These are phyloP conservation scores for Cyberlindnera xishuangbannaensis DNA, from an alignment of 805 yeast species.

Conservation along the genomic window DNA sequence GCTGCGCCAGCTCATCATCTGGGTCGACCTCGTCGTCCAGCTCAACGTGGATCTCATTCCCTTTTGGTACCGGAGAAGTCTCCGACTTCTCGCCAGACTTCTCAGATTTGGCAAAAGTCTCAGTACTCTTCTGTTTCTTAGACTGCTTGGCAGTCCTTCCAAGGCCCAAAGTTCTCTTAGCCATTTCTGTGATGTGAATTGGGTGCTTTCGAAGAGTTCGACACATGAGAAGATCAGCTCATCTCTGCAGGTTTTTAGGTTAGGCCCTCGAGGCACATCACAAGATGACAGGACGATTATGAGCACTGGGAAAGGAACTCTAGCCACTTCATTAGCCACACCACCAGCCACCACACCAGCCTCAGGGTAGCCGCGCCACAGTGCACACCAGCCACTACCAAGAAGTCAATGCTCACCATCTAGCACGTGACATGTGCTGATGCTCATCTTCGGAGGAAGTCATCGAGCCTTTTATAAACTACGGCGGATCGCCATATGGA, in stretches of 20 bases:
- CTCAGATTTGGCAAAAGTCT: too few relatives aligned
- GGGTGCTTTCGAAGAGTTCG: too few relatives aligned
- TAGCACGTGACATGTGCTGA: constrained; percentile 2
- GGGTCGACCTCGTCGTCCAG: constrained; percentile 64
- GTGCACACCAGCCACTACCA: background rate
- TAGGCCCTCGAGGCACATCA: too few relatives aligned
- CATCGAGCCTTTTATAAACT: background rate
- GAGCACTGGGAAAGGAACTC: too few relatives aligned
- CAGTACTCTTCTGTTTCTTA: constrained; percentile 31
- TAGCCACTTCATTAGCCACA: background rate
- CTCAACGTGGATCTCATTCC: constrained; percentile 54
- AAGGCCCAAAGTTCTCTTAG: constrained; percentile 61
- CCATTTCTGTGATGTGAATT: constrained; percentile 31
- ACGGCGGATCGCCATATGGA: too few relatives aligned
- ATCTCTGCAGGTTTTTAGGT: too few relatives aligned
- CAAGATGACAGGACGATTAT: too few relatives aligned
- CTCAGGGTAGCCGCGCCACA: background rate
- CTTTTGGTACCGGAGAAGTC: constrained; percentile 23
- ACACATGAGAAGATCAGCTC: constrained; percentile 4
- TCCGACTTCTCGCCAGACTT: constrained; percentile 6
- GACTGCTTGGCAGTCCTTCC: constrained; percentile 51
- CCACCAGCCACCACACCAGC: background rate
- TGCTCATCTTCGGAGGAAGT: background rate
- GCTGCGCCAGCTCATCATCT: constrained; percentile 74
- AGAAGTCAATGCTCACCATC: too few relatives aligned